Evolutionary conservation across 257 asterid genomes (phyloP).

Genomic region (Eustoma russellianum): DNA sequence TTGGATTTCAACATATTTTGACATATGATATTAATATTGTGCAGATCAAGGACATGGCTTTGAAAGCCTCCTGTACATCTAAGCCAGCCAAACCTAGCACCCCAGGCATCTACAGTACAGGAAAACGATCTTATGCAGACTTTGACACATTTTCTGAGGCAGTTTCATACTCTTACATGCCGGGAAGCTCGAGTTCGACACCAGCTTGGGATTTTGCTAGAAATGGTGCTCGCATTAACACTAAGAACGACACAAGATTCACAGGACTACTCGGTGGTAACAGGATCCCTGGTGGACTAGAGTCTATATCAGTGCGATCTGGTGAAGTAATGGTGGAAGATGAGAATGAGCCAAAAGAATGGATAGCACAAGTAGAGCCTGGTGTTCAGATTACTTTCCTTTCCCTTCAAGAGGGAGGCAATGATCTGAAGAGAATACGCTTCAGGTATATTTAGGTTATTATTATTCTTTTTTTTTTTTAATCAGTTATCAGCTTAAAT

Average conservation of each 20-base stretch:
- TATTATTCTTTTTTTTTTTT: too few relatives aligned
- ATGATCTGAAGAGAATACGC: constrained; percentile 81
- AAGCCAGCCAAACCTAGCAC: constrained; percentile 55
- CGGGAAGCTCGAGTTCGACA: constrained; percentile 67
- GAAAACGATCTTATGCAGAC: constrained; percentile 48
- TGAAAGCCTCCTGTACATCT: constrained; percentile 64
- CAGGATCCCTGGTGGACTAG: constrained; percentile 30
- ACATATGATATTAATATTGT: not conserved
- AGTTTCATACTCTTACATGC: constrained; percentile 47
- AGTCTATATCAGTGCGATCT: constrained; percentile 34
- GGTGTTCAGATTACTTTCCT: constrained; percentile 82
- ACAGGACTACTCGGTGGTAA: constrained; percentile 18
- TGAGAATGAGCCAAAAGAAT: constrained; percentile 58
- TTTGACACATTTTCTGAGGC: constrained; percentile 63
- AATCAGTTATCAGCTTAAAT: too few relatives aligned
- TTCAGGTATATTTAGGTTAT: constrained; percentile 41
- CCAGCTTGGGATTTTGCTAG: constrained; percentile 76
- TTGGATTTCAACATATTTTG: too few relatives aligned
- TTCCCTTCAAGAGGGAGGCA: constrained; percentile 76
- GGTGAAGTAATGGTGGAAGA: constrained; percentile 43
- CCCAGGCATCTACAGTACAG: constrained; percentile 47
- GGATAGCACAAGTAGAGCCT: constrained; percentile 93
- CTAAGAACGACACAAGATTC: constrained; percentile 41
- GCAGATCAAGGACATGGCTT: constrained; percentile 91
- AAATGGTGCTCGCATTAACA: constrained; percentile 22